phyloP scores from a whole-genome alignment of 2,329 filamentous ascomycete genomes.

The Lachnellula hyalina region DNA sequence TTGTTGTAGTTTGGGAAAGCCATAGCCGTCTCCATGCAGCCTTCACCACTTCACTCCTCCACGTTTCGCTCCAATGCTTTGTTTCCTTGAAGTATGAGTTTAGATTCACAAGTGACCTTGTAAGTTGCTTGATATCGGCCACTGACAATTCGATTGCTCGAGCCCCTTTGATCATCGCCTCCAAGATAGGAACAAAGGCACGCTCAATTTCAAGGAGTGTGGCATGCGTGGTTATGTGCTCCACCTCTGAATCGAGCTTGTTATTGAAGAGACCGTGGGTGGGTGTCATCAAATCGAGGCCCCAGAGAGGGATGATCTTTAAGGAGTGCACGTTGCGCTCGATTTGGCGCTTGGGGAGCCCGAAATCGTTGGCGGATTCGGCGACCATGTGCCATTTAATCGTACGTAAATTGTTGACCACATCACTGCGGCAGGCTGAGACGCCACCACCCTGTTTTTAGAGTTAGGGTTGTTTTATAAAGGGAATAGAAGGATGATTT shows the following conservation, averaged over 20 bases:
- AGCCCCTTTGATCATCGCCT: constrained; percentile 44
- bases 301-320: constrained; percentile 46
- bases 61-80: constrained; percentile 41
- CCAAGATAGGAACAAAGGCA: constrained; percentile 50
- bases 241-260: constrained; percentile 43
- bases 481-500: not conserved
- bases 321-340: constrained; percentile 45
- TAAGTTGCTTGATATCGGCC: constrained; percentile 39
- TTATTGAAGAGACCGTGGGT: constrained; percentile 45
- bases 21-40: constrained; percentile 41
- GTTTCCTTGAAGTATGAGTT: constrained; percentile 35
- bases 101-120: constrained; percentile 23
- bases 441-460: constrained; percentile 1
- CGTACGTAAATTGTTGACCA: constrained; percentile 43
- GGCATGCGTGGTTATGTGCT: constrained; percentile 37
- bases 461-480: not conserved
- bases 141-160: constrained; percentile 41
- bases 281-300: constrained; percentile 43
- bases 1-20: constrained; percentile 39
- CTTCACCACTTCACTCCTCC: constrained; percentile 42
- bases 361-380: constrained; percentile 47
- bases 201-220: constrained; percentile 40
- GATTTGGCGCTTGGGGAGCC: constrained; percentile 43
- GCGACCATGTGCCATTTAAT: constrained; percentile 47
- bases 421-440: constrained; percentile 43